These are phyloP conservation scores for Emericellopsis atlantica DNA, from an alignment of 2,329 filamentous ascomycete species.

Conservation along the genomic window DNA sequence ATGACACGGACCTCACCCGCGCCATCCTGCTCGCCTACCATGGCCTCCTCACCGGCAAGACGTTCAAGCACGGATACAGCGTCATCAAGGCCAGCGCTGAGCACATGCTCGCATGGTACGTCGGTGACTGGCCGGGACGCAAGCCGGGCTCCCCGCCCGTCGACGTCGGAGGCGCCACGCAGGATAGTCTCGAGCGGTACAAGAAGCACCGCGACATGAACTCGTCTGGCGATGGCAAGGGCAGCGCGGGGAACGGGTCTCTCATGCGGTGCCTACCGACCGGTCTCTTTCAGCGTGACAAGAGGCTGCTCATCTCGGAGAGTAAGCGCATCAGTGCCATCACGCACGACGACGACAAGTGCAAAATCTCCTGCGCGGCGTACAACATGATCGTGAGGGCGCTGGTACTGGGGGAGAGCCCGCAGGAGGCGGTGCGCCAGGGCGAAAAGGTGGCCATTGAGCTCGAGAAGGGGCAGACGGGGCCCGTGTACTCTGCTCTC, in stretches of 20 bases:
- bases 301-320: constrained; percentile 13
- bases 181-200: constrained; percentile 17
- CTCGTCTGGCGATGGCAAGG: constrained; percentile 21
- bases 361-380: constrained; percentile 21
- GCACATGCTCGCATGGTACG: constrained; percentile 26
- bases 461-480: constrained; percentile 8
- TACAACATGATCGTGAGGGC: constrained; percentile 24
- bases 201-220: constrained; percentile 12
- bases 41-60: constrained; percentile 6
- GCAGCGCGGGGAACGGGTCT: constrained; percentile 28
- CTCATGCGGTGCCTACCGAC: constrained; percentile 35
- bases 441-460: constrained; percentile 10
- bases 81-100: constrained; percentile 20
- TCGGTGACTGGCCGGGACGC: constrained; percentile 28
- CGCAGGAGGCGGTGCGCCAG: constrained; percentile 14
- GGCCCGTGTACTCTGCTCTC: constrained; percentile 12
- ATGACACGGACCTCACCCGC: constrained; percentile 34
- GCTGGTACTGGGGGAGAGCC: constrained; percentile 13
- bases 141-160: constrained; percentile 14
- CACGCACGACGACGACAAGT: constrained; percentile 23
- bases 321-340: constrained; percentile 22
- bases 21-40: constrained; percentile 29
- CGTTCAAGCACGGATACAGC: background rate
- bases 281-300: constrained; percentile 21
- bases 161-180: constrained; percentile 28